phyloP scores from a whole-genome alignment of 768 basidiomycete species.

The Serendipita vermifera region DNA sequence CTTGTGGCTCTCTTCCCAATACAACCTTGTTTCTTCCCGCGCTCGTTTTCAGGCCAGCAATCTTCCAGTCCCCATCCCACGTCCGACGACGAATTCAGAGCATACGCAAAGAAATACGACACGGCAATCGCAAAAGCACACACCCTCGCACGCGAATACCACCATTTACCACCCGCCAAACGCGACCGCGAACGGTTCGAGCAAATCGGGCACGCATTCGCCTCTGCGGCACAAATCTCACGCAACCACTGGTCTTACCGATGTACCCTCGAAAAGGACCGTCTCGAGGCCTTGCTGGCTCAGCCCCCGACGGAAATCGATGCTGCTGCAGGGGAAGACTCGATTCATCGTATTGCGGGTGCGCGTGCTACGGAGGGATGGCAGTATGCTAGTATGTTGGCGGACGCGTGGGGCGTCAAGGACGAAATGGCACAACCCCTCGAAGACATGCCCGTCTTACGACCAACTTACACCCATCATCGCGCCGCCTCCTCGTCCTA shows the following conservation, averaged over 20 bases:
- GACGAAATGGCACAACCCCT: background rate
- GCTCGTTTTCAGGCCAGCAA: no score
- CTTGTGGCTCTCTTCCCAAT: no score
- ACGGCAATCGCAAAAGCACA: background rate
- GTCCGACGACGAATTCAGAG: slow-evolving; percentile 6
- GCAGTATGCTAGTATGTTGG: slow-evolving; percentile 8
- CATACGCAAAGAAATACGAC: background rate
- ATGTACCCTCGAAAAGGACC: background rate
- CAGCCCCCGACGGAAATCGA: background rate
- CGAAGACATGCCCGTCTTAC: background rate
- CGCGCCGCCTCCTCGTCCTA: background rate
- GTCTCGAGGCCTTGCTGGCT: background rate
- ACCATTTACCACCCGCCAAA: background rate
- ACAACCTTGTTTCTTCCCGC: no score
- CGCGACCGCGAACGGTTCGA: background rate
- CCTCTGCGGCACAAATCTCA: background rate
- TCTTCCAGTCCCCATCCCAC: no score
- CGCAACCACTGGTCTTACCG: background rate
- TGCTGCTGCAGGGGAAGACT: background rate
- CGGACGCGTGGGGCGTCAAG: slow-evolving; percentile 1
- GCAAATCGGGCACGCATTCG: background rate
- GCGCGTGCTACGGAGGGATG: background rate
- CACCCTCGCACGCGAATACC: background rate
- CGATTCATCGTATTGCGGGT: background rate
- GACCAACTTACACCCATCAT: background rate